These are phyloP conservation scores for Epichloe hybrida DNA, from an alignment of 2,329 filamentous ascomycete genomes.

Conservation along the genomic window DNA sequence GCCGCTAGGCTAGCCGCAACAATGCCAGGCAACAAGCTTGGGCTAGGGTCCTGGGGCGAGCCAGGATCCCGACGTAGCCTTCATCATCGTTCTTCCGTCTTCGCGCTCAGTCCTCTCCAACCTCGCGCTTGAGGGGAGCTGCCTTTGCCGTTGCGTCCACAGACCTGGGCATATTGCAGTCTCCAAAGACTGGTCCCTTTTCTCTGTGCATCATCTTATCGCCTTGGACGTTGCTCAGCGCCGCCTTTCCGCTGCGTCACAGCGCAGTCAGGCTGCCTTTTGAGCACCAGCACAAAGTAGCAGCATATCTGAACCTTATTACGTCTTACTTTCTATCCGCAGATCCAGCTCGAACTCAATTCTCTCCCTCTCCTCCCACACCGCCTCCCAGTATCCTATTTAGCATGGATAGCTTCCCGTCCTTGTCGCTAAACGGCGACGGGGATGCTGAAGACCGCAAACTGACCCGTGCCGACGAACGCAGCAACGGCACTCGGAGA, in stretches of 20 bases:
- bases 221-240: background rate
- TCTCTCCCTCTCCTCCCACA: too few species aligned
- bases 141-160: background rate
- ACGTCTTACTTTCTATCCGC: background rate
- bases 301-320: background rate
- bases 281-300: background rate
- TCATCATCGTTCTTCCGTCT: background rate
- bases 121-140: background rate
- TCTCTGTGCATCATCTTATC: background rate
- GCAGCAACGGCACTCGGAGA: constrained; percentile 23
- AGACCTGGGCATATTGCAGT: background rate
- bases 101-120: background rate
- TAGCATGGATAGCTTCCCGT: background rate
- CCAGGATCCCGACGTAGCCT: background rate
- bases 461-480: constrained; percentile 17
- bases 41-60: background rate
- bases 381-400: background rate
- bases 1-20: too few species aligned
- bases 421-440: constrained; percentile 1
- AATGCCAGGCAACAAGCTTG: too few species aligned
- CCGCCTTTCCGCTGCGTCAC: background rate
- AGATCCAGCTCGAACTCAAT: background rate
- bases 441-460: background rate
- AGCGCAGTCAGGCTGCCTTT: background rate
- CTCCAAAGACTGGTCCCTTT: background rate